Evolutionary conservation across 2,329 filamentous ascomycete genomes (phyloP), one percentile per base, ranked within the genome.

Genomic region (Pyrenochaeta sp.): DNA sequence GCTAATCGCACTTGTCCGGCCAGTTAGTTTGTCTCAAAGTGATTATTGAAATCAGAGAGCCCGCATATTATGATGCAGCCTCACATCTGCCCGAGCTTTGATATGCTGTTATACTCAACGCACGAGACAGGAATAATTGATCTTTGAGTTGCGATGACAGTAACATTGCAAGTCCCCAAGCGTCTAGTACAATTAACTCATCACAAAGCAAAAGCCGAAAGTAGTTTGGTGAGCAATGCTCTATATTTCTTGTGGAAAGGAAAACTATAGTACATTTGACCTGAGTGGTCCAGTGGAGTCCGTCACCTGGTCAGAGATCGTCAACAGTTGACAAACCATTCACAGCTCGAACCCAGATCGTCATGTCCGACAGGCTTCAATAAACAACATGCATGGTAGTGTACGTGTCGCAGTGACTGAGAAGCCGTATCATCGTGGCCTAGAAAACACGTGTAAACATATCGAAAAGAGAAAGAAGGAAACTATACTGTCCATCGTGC

Each of bases 271-370:
- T 45, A 39, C 36, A 42, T 45, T 41, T 39, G 37, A 33, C 41
- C 33, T 11, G 23, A 46, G 17, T 43, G 30, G 40, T 42, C 46
- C 42, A 50, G 45, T 54, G 47, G 39, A 29, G 29, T 56, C 57
- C 59, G 55, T 58, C 60, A 60, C 45, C 17, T 54, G 46, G 50
- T 60, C 63, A 60, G 59, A 67, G 45, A 60, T 56, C 55, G 33
- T 64, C 50, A 40, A 58, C 53, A 58, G 58, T 49, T 54, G n/a
- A 11, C 55, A 51, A 59, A 51, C 41, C 53, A 56, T 46, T 47
- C 51, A 58, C 52, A 54, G 40, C 45, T 52, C 51, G 56, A 49
- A 57, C 49, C 53, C 53, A 62, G 50, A 49, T 58, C 52, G 32
- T 49, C 52, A 35, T 49, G 33, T 30, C 49, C 45, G 53, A 49